A percentile compares a stretch with the other conserved stretches of the same genome.
Conservation (phyloP, 768 basidiomycete species). For the Suillus subaureus region DNA sequence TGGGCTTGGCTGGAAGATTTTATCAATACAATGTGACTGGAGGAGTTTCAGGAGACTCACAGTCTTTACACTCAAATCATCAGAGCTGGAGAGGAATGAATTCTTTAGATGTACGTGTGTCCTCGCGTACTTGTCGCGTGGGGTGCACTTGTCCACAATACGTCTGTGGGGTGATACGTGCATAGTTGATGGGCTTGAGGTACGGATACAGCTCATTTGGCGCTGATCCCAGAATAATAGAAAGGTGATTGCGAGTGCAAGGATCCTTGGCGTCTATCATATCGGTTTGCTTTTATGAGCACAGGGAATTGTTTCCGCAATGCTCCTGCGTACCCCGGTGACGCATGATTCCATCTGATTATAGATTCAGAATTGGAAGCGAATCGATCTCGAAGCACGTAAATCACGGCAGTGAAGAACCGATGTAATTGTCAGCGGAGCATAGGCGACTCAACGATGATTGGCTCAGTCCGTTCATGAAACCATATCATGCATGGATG, state of each 20-base stretch:
- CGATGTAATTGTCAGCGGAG: background rate
- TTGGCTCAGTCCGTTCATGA: constrained; percentile 22
- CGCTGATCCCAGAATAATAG: background rate
- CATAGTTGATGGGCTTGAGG: constrained; percentile 6
- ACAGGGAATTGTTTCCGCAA: constrained; percentile 17
- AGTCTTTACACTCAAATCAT: constrained; percentile 26
- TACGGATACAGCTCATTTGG: background rate
- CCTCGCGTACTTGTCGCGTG: constrained; percentile 35
- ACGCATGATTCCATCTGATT: constrained; percentile 21
- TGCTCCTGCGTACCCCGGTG: background rate
- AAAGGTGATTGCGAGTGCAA: background rate
- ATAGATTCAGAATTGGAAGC: constrained; percentile 14
- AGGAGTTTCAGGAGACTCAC: constrained; percentile 15
- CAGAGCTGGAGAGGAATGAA: constrained; percentile 29
- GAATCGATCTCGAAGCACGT: constrained; percentile 24
- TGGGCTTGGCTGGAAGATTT: constrained; percentile 18
- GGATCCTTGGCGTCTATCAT: background rate
- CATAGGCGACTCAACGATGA: constrained; percentile 13
- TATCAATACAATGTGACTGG: constrained; percentile 1
- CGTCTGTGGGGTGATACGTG: constrained; percentile 29
- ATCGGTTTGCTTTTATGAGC: constrained; percentile 21
- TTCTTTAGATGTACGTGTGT: constrained; percentile 32
- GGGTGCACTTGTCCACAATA: constrained; percentile 36
- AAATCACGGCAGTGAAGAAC: constrained; percentile 22
- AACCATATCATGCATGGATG: constrained; percentile 17